Conservation (phyloP, 352 stramenopile genomes). For the Phytophthora fragariae region DNA sequence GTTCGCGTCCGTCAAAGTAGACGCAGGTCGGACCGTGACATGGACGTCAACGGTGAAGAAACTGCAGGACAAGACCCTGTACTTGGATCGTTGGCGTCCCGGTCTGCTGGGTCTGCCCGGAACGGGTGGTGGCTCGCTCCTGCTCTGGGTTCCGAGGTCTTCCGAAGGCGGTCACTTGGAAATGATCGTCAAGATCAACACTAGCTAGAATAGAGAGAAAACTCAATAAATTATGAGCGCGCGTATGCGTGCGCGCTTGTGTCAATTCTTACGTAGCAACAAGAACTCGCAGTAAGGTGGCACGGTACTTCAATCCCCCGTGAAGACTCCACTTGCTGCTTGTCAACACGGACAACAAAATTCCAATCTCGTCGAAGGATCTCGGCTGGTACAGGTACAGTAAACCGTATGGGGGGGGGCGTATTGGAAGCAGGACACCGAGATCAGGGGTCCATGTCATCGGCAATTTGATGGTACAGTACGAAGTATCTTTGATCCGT, state of each 20-base stretch:
- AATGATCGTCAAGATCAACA: conserved; percentile 55
- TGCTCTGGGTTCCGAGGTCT: conserved; percentile 60
- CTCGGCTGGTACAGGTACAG: neutral
- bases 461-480: too few relatives aligned
- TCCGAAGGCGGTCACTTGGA: conserved; percentile 50
- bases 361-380: neutral
- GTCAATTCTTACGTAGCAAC: neutral
- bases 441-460: too few relatives aligned
- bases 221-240: conserved; percentile 41
- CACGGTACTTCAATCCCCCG: too few relatives aligned
- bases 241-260: conserved; percentile 8
- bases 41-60: conserved; percentile 50
- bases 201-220: conserved; percentile 43
- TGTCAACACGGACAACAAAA: neutral
- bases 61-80: conserved; percentile 64
- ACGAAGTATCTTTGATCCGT: too few relatives aligned
- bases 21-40: conserved; percentile 39
- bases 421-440: too few relatives aligned
- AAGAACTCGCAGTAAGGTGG: neutral
- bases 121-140: conserved; percentile 53
- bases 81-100: conserved; percentile 72
- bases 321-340: neutral
- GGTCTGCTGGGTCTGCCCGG: conserved; percentile 51
- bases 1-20: conserved; percentile 45
- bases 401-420: neutral